Evolutionary conservation across 257 asterid genomes (phyloP).

Genomic region (Schizonepeta tenuifolia): DNA sequence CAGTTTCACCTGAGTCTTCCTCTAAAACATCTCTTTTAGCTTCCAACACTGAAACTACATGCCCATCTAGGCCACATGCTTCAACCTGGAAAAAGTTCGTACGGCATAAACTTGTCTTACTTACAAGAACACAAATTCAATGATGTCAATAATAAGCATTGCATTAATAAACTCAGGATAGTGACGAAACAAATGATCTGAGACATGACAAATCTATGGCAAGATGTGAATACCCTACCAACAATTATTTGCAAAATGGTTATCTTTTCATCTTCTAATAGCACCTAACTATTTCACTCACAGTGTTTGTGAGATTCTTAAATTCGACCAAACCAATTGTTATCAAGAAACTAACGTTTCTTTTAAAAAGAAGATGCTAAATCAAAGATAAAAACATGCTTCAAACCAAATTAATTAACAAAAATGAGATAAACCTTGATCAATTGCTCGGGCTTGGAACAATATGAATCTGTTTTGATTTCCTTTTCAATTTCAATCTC

Average conservation of each 20-base stretch:
- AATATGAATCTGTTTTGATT: slow-evolving; percentile 39
- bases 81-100: slow-evolving; percentile 31
- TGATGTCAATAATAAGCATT: not conserved
- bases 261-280: not conserved
- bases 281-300: not conserved
- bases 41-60: slow-evolving; percentile 10
- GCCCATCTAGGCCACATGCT: slow-evolving; percentile 27
- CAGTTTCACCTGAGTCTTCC: no score
- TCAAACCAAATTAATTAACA: not conserved
- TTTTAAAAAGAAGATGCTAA: not conserved
- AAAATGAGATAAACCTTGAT: slow-evolving; percentile 30
- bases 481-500: slow-evolving; percentile 37
- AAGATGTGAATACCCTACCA: not conserved
- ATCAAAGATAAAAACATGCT: no score
- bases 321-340: not conserved
- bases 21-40: slow-evolving; percentile 24
- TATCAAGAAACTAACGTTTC: not conserved
- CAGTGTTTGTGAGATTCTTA: slow-evolving; percentile 2
- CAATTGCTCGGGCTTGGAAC: slow-evolving; percentile 31
- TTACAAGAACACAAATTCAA: not conserved
- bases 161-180: not conserved
- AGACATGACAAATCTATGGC: not conserved
- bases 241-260: not conserved
- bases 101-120: slow-evolving; percentile 2
- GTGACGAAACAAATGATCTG: no score